Percentiles rank a stretch among this genome's conserved stretches.
phyloP scores from a whole-genome alignment of 805 yeast species.

The Candida xiaguanensis region DNA sequence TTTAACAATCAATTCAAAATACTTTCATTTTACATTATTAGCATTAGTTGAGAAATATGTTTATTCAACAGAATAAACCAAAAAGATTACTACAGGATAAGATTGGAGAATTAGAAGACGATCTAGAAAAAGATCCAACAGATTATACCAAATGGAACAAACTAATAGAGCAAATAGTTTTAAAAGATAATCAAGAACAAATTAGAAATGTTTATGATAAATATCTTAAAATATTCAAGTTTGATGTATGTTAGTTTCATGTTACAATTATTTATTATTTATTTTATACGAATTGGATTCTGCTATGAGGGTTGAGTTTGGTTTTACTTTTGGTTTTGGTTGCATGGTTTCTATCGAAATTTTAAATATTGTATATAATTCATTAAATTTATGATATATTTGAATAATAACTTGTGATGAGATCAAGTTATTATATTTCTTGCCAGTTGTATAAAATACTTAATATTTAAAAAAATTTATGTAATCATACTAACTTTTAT shows the following conservation, averaged over 20 bases:
- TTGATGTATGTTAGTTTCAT: conserved; percentile 37
- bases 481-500: conserved; percentile 18
- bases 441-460: neutral
- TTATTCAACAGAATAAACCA: conserved; percentile 13
- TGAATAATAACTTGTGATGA: neutral
- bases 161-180: conserved; percentile 45
- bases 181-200: conserved; percentile 56
- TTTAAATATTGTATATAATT: neutral
- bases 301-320: too few species aligned
- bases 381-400: conserved; percentile 1
- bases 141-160: conserved; percentile 56
- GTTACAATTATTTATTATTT: neutral
- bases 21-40: neutral
- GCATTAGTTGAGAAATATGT: conserved; percentile 7
- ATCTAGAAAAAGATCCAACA: conserved; percentile 47
- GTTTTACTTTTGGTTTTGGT: neutral
- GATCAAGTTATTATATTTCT: conserved; percentile 1
- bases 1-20: neutral
- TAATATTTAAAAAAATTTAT: neutral
- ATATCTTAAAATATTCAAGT: conserved; percentile 63
- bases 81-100: conserved; percentile 41
- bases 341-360: neutral
- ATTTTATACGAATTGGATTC: too few species aligned
- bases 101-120: conserved; percentile 57
- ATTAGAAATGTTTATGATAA: conserved; percentile 56